These are phyloP conservation scores for Annulohypoxylon moriforme DNA, from an alignment of 495 filamentous ascomycete genomes.

Conservation along the genomic window DNA sequence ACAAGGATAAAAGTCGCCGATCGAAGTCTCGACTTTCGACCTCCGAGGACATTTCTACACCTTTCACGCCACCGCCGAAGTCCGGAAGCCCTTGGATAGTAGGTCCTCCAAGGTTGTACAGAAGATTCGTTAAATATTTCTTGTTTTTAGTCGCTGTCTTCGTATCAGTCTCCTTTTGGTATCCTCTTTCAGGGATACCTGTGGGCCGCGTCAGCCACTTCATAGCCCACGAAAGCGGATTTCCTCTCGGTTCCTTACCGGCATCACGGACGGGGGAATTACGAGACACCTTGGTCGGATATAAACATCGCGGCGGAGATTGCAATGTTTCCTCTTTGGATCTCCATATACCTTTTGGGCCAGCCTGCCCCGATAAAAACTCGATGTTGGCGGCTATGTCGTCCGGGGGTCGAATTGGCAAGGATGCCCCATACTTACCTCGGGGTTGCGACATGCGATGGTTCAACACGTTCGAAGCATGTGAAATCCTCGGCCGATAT, in stretches of 20 bases:
- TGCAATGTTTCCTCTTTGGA: constrained; percentile 64
- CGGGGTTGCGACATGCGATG: constrained; percentile 63
- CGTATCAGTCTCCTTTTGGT: constrained; percentile 3
- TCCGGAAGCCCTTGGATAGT: not conserved
- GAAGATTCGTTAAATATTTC: constrained; percentile 16
- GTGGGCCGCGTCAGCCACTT: not conserved
- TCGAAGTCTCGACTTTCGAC: constrained; percentile 16
- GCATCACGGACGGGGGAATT: constrained; percentile 29
- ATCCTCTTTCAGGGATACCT: not conserved
- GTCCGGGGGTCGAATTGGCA: constrained; percentile 61
- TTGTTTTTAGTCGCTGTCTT: not conserved
- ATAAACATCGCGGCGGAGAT: constrained; percentile 42
- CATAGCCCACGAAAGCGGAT: not conserved
- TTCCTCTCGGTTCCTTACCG: constrained; percentile 22
- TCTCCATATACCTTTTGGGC: constrained; percentile 58
- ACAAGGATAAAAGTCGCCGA: constrained; percentile 19
- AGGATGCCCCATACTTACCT: constrained; percentile 62
- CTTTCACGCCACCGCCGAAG: not conserved
- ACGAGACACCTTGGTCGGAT: constrained; percentile 34
- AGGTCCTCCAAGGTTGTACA: constrained; percentile 20
- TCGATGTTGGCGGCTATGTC: constrained; percentile 64
- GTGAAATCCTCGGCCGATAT: constrained; percentile 60
- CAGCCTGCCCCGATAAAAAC: constrained; percentile 54
- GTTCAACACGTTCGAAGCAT: constrained; percentile 63
- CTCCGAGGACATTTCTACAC: constrained; percentile 9